Percentiles rank a stretch among this genome's conserved stretches.
Evolutionary conservation across 2,329 filamentous ascomycete genomes (phyloP).

Genomic region (Penicillium verrucosum): DNA sequence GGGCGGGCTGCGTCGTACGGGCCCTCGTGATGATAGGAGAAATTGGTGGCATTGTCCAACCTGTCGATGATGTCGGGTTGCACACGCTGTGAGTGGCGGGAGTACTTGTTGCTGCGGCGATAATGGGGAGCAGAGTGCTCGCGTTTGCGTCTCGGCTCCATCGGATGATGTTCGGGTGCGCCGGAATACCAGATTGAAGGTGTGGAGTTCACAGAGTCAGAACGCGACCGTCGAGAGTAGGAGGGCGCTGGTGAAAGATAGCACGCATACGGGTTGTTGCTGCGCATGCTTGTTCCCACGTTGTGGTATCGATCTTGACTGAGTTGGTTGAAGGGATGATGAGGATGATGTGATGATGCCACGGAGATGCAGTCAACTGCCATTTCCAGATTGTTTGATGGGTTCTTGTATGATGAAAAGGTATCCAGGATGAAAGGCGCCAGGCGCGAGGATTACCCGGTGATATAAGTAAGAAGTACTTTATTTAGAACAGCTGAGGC

Average conservation of each 20-base stretch:
- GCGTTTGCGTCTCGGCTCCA: constrained; percentile 22
- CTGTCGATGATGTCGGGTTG: constrained; percentile 75
- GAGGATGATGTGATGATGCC: constrained; percentile 23
- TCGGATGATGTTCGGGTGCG: constrained; percentile 25
- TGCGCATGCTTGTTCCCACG: constrained; percentile 10
- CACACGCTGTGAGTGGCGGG: constrained; percentile 39
- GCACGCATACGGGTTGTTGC: constrained; percentile 28
- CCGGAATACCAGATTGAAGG: constrained; percentile 27
- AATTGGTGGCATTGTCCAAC: constrained; percentile 65
- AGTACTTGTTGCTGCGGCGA: constrained; percentile 18
- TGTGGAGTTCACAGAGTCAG: constrained; percentile 21
- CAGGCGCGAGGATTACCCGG: constrained; percentile 9
- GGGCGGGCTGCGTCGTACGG: constrained; percentile 82
- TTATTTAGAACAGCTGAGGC: constrained; percentile 7
- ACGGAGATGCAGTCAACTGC: constrained; percentile 23
- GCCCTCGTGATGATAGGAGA: constrained; percentile 80
- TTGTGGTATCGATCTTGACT: constrained; percentile 7
- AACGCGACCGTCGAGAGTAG: constrained; percentile 17
- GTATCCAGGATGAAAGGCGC: neutral
- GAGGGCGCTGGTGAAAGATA: constrained; percentile 27
- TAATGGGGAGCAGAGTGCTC: constrained; percentile 16
- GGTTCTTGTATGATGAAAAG: neutral
- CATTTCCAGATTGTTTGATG: constrained; percentile 3
- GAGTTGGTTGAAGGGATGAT: constrained; percentile 19
- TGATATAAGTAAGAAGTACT: constrained; percentile 6